Evolutionary conservation across 176 grass and related monocot genomes (phyloP).

Genomic region (Thalia dealbata): DNA sequence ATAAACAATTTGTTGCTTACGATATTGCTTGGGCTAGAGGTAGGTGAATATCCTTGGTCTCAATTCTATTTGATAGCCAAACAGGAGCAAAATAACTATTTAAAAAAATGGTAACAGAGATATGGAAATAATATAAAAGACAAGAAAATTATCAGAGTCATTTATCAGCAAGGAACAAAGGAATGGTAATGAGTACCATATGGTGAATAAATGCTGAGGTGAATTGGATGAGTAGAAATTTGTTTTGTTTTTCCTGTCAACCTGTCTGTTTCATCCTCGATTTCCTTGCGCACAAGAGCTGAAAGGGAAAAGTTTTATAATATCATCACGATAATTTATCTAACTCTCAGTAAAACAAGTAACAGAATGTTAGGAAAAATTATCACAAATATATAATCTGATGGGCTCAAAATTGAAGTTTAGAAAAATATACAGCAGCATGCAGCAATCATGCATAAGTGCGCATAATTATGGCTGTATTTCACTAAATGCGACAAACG

Average conservation of each 20-base stretch:
- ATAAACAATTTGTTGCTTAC: no score
- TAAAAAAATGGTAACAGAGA: neutral
- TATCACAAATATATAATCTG: neutral
- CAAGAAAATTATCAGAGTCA: neutral
- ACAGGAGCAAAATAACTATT: neutral
- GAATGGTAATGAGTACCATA: constrained; percentile 31
- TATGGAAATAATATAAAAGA: neutral
- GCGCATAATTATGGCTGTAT: neutral
- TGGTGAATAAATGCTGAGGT: constrained; percentile 66
- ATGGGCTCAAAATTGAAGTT: neutral
- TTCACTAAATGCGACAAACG: neutral
- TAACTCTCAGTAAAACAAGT: constrained; percentile 1
- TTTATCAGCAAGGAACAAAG: constrained; percentile 4
- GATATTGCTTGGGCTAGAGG: no score
- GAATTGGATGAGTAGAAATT: constrained; percentile 68
- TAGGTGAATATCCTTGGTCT: neutral
- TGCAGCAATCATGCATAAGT: neutral
- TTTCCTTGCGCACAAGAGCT: constrained; percentile 72
- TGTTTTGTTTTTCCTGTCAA: constrained; percentile 63
- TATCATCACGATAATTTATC: neutral
- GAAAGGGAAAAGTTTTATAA: constrained; percentile 6
- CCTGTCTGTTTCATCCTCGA: constrained; percentile 71
- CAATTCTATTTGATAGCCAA: neutral
- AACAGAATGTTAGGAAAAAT: neutral
- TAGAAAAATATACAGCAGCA: neutral